Evolutionary conservation across 1,284 basidiomycete genomes (phyloP).

Genomic region (Trichosporon sp.): DNA sequence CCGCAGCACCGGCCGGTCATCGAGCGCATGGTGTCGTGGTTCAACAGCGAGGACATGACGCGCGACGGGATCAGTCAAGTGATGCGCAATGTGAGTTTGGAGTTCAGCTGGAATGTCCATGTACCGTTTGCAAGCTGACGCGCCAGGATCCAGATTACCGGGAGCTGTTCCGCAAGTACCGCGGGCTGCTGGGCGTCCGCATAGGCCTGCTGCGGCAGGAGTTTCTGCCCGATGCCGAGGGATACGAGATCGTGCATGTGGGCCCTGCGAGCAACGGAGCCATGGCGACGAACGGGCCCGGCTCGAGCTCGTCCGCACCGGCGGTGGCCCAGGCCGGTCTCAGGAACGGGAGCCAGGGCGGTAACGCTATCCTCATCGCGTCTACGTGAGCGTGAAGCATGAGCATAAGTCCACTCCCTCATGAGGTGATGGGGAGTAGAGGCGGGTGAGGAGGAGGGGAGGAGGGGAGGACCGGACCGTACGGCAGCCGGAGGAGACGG

Average conservation of each 20-base stretch:
- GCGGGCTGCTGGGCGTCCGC: not conserved
- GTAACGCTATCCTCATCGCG: not conserved
- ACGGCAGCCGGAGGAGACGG: not conserved
- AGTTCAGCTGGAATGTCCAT: not conserved
- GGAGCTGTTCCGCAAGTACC: conserved; percentile 4
- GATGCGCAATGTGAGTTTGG: not conserved
- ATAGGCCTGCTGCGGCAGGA: not conserved
- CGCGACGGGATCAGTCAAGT: not conserved
- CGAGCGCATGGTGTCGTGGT: conserved; percentile 1
- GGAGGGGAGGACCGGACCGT: not conserved
- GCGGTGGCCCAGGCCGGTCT: not conserved
- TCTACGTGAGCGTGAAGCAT: not conserved
- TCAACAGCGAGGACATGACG: conserved; percentile 4
- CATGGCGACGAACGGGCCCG: not conserved
- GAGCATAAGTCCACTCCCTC: no score
- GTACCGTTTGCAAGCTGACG: not conserved
- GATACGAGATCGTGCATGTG: not conserved
- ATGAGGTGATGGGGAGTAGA: no score
- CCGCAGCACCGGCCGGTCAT: not conserved
- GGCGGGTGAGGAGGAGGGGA: not conserved
- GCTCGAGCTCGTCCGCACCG: not conserved
- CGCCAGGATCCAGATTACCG: not conserved
- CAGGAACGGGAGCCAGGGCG: not conserved
- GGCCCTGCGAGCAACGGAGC: not conserved
- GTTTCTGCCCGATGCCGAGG: not conserved